A percentile compares a stretch with the other conserved stretches of the same genome.
These are phyloP conservation scores for Cercospora janseana DNA, from an alignment of 2,329 filamentous ascomycete species.

Conservation along the genomic window DNA sequence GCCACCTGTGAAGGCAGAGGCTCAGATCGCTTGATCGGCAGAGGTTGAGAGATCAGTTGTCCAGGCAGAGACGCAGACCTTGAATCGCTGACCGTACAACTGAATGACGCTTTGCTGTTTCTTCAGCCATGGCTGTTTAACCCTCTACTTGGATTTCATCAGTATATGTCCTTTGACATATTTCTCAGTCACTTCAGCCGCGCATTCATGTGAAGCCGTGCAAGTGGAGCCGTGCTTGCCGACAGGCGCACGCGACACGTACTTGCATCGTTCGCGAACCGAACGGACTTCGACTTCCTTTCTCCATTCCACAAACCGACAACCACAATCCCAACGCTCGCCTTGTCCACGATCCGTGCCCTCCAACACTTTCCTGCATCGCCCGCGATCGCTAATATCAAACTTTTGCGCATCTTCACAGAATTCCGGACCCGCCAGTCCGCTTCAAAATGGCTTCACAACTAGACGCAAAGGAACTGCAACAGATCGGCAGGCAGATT, in stretches of 20 bases:
- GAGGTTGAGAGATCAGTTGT: no score
- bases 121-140: no score
- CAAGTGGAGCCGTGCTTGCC: conserved; percentile 4
- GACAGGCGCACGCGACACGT: conserved; percentile 3
- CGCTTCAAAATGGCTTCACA: conserved; percentile 29
- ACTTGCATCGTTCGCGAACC: conserved; percentile 1
- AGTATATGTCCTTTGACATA: no score
- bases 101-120: no score
- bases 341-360: neutral
- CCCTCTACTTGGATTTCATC: no score
- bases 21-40: no score
- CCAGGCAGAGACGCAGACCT: no score
- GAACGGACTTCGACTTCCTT: conserved; percentile 4
- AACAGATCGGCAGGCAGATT: conserved; percentile 72
- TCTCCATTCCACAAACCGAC: neutral
- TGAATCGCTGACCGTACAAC: no score
- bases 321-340: neutral
- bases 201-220: conserved; percentile 1
- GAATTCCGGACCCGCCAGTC: conserved; percentile 11
- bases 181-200: neutral
- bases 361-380: neutral
- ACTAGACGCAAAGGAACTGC: conserved; percentile 82
- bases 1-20: no score
- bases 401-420: neutral
- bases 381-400: neutral